These are phyloP conservation scores for Niveomyces coronatus DNA, from an alignment of 2,329 filamentous ascomycete genomes.

Conservation along the genomic window DNA sequence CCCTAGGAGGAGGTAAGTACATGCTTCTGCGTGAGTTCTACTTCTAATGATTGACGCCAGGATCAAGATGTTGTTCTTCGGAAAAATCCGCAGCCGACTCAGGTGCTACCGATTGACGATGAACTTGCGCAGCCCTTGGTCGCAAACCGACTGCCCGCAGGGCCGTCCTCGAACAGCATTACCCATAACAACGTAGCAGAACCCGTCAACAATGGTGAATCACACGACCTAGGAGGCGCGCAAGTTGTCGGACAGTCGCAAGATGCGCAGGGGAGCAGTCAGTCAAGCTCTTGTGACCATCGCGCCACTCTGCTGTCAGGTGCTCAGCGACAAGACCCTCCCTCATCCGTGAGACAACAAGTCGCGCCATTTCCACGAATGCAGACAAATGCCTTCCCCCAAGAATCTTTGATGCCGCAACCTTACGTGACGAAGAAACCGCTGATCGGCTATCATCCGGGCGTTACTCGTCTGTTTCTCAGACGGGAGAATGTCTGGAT, in stretches of 20 bases:
- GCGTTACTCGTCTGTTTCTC: constrained; percentile 15
- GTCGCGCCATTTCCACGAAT: constrained; percentile 5
- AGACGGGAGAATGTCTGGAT: constrained; percentile 14
- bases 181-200: too few relatives aligned
- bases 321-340: background rate
- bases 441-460: constrained; percentile 12
- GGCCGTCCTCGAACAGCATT: too few relatives aligned
- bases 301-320: background rate
- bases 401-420: background rate
- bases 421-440: constrained; percentile 12
- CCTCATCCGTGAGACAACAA: background rate
- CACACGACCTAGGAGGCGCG: too few relatives aligned
- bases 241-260: background rate
- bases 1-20: constrained; percentile 18
- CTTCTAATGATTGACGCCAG: background rate
- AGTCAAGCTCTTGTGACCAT: too few relatives aligned
- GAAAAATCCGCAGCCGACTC: background rate
- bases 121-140: too few relatives aligned
- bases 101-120: background rate
- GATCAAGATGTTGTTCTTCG: background rate
- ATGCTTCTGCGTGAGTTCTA: background rate
- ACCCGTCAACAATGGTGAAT: too few relatives aligned
- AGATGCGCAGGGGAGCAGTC: too few relatives aligned
- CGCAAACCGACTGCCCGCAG: too few relatives aligned
- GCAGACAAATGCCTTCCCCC: constrained; percentile 1